Percentiles rank a stretch among this genome's conserved stretches.
Conservation (phyloP, 768 basidiomycete species). For the Brasilioporus rufonigricans region DNA sequence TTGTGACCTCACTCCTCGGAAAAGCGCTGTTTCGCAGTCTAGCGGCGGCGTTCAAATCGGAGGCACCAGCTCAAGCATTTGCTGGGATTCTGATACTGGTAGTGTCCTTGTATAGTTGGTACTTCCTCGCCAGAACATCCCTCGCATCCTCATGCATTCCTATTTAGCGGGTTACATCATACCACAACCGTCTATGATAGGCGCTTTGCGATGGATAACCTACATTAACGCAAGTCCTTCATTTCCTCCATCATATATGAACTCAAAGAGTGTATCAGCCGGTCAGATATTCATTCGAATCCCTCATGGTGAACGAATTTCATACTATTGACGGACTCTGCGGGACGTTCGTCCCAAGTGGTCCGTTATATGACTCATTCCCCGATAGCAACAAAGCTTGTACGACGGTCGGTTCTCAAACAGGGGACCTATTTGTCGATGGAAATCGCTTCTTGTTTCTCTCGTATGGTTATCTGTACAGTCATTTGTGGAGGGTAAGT, state of each 20-base stretch:
- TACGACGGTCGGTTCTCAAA: constrained; percentile 59
- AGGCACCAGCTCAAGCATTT: constrained; percentile 61
- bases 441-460: constrained; percentile 57
- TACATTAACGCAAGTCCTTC: constrained; percentile 50
- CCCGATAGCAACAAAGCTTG: constrained; percentile 71
- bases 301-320: constrained; percentile 80
- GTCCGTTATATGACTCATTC: constrained; percentile 58
- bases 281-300: constrained; percentile 65
- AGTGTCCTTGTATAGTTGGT: constrained; percentile 55
- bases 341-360: constrained; percentile 56
- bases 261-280: constrained; percentile 32
- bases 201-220: constrained; percentile 65
- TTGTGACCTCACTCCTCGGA: constrained; percentile 60
- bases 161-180: constrained; percentile 55
- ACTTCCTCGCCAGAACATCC: too few species aligned
- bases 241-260: constrained; percentile 32
- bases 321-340: constrained; percentile 62
- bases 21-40: constrained; percentile 73
- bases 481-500: constrained; percentile 50
- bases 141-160: too few species aligned
- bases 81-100: constrained; percentile 52
- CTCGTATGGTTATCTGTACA: constrained; percentile 40
- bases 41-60: constrained; percentile 56
- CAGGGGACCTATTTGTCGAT: constrained; percentile 59
- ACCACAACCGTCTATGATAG: constrained; percentile 62